Percentiles rank a stretch among this genome's conserved stretches.
These are phyloP conservation scores for Benincasa hispida DNA, from an alignment of 306 rosid species.

Conservation along the genomic window DNA sequence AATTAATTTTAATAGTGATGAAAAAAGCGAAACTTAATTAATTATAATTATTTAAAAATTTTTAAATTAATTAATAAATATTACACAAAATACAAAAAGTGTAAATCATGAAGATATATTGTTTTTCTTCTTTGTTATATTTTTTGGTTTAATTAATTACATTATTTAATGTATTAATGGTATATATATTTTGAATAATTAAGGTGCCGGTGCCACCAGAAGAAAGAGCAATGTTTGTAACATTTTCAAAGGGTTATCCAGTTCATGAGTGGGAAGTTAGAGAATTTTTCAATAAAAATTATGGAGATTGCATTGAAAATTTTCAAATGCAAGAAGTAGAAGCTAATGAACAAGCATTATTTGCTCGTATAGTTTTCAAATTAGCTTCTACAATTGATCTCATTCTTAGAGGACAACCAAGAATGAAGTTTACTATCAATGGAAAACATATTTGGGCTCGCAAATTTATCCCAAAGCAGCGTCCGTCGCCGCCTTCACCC, in stretches of 20 bases:
- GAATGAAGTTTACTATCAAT: constrained; percentile 47
- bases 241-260: constrained; percentile 57
- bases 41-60: too few species aligned
- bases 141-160: too few species aligned
- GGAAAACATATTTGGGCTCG: constrained; percentile 76
- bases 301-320: constrained; percentile 51
- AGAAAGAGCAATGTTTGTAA: constrained; percentile 60
- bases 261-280: constrained; percentile 49
- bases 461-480: constrained; percentile 40
- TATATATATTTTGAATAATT: too few species aligned
- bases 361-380: constrained; percentile 45
- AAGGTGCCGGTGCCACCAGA: constrained; percentile 19
- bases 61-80: too few species aligned
- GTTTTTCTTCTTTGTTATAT: too few species aligned
- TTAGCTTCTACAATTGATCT: constrained; percentile 7
- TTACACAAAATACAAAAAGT: too few species aligned
- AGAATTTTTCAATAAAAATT: constrained; percentile 20
- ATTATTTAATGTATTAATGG: too few species aligned
- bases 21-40: too few species aligned
- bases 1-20: too few species aligned
- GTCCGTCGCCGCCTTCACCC: neutral
- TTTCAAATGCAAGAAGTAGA: constrained; percentile 50
- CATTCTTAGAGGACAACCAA: constrained; percentile 32
- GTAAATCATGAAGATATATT: too few species aligned
- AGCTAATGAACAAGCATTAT: constrained; percentile 33